These are phyloP conservation scores for Debaryomycetaceae sp. DNA, from an alignment of 1,139 yeast species.

Conservation along the genomic window DNA sequence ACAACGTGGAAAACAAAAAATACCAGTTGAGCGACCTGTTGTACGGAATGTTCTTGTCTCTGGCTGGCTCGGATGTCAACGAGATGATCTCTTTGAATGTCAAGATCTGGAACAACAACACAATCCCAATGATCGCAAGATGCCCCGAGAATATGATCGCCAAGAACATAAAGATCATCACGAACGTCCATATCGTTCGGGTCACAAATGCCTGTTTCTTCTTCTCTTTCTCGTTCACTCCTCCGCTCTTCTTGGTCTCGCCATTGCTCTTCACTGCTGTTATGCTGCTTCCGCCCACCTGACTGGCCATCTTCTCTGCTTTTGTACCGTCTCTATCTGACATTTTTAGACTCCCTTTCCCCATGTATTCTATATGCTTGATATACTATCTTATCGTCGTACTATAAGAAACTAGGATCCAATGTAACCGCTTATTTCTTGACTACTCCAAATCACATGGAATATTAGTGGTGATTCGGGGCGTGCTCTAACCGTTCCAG, in stretches of 20 bases:
- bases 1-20: conserved; percentile 72
- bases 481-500: not conserved
- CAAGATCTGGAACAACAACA: conserved; percentile 70
- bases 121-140: conserved; percentile 68
- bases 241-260: not conserved
- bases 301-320: not conserved
- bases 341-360: not conserved
- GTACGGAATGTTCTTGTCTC: conserved; percentile 78
- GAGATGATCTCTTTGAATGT: conserved; percentile 90
- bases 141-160: conserved; percentile 82
- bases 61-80: conserved; percentile 79
- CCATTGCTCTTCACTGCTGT: conserved; percentile 8
- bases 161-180: conserved; percentile 80
- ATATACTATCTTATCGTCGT: not conserved
- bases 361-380: not conserved
- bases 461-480: not conserved
- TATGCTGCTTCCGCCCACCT: not conserved
- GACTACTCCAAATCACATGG: not conserved
- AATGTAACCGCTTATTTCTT: not conserved
- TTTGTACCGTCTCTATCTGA: not conserved
- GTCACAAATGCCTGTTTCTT: conserved; percentile 82
- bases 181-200: conserved; percentile 91
- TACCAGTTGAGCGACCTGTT: conserved; percentile 91
- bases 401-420: not conserved
- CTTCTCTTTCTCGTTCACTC: conserved; percentile 44